Conservation (phyloP, 192 early-diverging fungal species). For the Spinellus fusiger region DNA sequence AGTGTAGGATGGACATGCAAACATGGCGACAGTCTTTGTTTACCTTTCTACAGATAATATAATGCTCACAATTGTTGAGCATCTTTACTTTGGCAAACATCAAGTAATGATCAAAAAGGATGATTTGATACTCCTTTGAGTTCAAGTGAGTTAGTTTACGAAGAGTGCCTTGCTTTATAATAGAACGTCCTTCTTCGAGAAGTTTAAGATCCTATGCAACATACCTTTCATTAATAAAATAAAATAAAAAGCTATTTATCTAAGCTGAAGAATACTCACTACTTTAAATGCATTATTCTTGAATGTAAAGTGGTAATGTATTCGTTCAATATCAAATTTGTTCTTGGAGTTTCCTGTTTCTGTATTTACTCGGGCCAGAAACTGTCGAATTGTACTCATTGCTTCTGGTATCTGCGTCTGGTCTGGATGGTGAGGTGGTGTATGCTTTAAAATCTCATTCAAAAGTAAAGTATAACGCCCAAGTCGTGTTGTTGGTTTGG, state of each 20-base stretch:
- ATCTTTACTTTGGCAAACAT: slow-evolving; percentile 6
- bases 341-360: slow-evolving; percentile 88
- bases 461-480: slow-evolving; percentile 83
- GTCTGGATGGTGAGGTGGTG: slow-evolving; percentile 75
- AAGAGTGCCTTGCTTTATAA: slow-evolving; percentile 8
- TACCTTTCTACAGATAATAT: slow-evolving; percentile 7
- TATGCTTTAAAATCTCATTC: slow-evolving; percentile 70
- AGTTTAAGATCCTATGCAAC: neutral
- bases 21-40: slow-evolving; percentile 38
- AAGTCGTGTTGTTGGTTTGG: slow-evolving; percentile 77
- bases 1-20: slow-evolving; percentile 28
- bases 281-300: slow-evolving; percentile 17
- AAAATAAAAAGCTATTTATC: neutral
- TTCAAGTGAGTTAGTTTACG: neutral
- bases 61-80: neutral
- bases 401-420: slow-evolving; percentile 61
- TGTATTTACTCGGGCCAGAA: slow-evolving; percentile 72
- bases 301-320: slow-evolving; percentile 48
- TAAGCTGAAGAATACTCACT: slow-evolving; percentile 3
- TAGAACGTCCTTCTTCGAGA: neutral
- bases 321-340: slow-evolving; percentile 67
- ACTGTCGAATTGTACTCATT: slow-evolving; percentile 58
- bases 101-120: slow-evolving; percentile 82
- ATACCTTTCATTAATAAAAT: neutral
- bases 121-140: slow-evolving; percentile 41